Evolutionary conservation across 1,284 basidiomycete genomes (phyloP).

Genomic region (Austroboletus novae-zelandiae): DNA sequence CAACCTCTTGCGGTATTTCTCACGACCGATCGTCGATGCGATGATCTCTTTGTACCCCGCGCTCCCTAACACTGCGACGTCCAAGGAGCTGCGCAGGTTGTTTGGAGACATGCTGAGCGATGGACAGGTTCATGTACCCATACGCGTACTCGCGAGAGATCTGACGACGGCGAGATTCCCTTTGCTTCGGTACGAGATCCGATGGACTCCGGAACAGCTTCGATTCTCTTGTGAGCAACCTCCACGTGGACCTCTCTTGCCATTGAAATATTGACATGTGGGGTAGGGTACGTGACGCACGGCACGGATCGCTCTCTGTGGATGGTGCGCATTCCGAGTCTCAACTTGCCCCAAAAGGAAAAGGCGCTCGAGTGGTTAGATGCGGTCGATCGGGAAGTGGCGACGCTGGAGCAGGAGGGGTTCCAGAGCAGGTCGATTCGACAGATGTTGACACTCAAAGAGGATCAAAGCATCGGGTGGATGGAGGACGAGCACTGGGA

Average conservation of each 20-base stretch:
- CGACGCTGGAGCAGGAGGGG: constrained; percentile 40
- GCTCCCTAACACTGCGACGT: constrained; percentile 31
- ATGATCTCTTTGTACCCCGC: constrained; percentile 46
- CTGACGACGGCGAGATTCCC: constrained; percentile 32
- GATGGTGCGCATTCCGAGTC: constrained; percentile 37
- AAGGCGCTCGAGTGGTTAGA: constrained; percentile 33
- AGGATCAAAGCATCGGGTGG: constrained; percentile 53
- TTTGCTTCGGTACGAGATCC: constrained; percentile 10
- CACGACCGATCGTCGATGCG: constrained; percentile 42
- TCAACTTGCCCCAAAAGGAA: constrained; percentile 10
- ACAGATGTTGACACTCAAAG: constrained; percentile 47
- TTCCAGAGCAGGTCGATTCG: constrained; percentile 30
- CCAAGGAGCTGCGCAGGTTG: constrained; percentile 6
- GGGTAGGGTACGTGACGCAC: constrained; percentile 65
- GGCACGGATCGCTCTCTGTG: constrained; percentile 57
- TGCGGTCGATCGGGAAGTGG: constrained; percentile 41
- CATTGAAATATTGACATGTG: not conserved
- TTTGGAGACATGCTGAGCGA: constrained; percentile 54
- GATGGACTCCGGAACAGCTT: constrained; percentile 59
- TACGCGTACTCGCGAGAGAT: constrained; percentile 50
- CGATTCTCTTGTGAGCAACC: constrained; percentile 46
- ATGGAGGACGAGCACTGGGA: constrained; percentile 49
- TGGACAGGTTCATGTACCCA: constrained; percentile 11
- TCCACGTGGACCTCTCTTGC: not conserved
- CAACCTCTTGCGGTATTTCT: constrained; percentile 64